Base-by-base conservation (phyloP, 257 asterid genomes). In the Avicennia marina region DNA sequence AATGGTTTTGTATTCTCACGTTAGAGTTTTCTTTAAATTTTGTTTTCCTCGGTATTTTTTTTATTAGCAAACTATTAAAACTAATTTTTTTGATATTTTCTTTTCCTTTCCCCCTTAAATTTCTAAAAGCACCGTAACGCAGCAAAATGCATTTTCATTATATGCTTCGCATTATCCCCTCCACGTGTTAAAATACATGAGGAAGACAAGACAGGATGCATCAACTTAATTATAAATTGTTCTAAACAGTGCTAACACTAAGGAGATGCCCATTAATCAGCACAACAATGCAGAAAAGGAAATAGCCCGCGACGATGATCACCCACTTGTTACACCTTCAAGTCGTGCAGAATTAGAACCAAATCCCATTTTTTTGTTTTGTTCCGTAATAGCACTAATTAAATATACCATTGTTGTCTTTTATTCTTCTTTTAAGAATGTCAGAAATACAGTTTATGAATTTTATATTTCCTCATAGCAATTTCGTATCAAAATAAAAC, bases 311-410 rank as follows among this genome's bases (percentile, higher is more conserved):
- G 33, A 52, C 48, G 18, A 58, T 31, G n/a, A n/a, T n/a, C 66
- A 50, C 17, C 68, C 77, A 71, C 61, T 42, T 58, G 70, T 67
- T 43, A 46, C 22, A 54, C 45, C 34, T 63, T 49, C 40, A 21
- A 44, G n/a, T 32, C n/a, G n/a, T n/a, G 62, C 63, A 44, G 69
- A 67, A 75, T 67, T 67, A 48, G 62, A 53, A 67, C 64, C 45
- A 27, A 61, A 59, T 25, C 29, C 42, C 1, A 19, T 20, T 46
- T 61, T 44, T 3, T n/a, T n/a, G n/a, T n/a, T n/a, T n/a, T n/a
- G n/a, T n/a, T n/a, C n/a, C n/a, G n/a, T n/a, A n/a, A n/a, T n/a
- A n/a, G n/a, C n/a, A n/a, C n/a, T n/a, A n/a, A n/a, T n/a, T n/a
- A n/a, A n/a, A n/a, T n/a, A n/a, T n/a, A n/a, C n/a, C n/a, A n/a